phyloP scores from a whole-genome alignment of 139 green algal genomes.

The Tetradesmus obliquus region DNA sequence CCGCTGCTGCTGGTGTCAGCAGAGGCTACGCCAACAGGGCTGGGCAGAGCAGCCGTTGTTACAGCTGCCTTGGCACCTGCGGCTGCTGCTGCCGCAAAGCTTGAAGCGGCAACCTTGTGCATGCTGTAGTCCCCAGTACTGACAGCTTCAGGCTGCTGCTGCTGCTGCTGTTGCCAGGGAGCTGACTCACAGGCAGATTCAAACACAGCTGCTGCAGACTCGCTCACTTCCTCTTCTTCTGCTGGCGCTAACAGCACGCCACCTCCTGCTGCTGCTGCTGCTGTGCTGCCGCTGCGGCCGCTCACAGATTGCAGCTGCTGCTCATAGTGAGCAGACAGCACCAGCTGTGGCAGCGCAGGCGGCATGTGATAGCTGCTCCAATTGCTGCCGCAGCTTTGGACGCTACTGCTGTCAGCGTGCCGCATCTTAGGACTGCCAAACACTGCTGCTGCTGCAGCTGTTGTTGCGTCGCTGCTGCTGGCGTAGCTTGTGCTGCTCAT shows the following conservation, averaged over 20 bases:
- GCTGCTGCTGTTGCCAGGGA: constrained; percentile 18
- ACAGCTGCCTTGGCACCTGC: neutral
- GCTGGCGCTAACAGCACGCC: neutral
- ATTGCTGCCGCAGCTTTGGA: neutral
- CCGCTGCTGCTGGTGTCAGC: neutral
- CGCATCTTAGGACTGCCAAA: neutral
- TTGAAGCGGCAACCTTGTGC: neutral
- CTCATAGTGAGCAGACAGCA: neutral
- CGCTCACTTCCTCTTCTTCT: neutral
- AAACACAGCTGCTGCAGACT: neutral
- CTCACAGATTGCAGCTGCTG: neutral
- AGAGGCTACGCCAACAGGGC: neutral
- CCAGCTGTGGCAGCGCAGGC: neutral
- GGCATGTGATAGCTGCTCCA: neutral
- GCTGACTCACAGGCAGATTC: neutral
- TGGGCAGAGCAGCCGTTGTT: neutral
- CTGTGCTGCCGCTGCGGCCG: neutral
- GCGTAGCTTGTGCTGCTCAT: neutral
- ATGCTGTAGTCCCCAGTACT: constrained; percentile 3
- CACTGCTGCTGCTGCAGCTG: neutral
- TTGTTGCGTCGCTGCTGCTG: neutral
- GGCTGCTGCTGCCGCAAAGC: neutral
- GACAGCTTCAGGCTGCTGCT: neutral
- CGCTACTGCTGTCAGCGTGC: neutral
- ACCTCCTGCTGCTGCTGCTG: neutral